A percentile compares a stretch with the other conserved stretches of the same genome.
These are phyloP conservation scores for Aspergillus sp. DNA, from an alignment of 2,329 filamentous ascomycete genomes.

Conservation along the genomic window DNA sequence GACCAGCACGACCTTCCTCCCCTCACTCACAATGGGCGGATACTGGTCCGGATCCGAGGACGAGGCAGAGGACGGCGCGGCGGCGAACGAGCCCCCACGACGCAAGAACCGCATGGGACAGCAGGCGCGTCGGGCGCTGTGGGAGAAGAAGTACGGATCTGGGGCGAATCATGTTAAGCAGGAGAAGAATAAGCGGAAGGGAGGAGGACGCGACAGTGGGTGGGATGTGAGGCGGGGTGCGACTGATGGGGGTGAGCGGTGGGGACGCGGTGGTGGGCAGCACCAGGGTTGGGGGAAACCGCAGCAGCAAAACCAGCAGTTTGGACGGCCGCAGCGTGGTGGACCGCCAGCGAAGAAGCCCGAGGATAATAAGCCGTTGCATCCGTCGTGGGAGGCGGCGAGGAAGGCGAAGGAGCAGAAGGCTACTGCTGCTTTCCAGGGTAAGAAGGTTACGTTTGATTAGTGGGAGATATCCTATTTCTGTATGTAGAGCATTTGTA, in stretches of 20 bases:
- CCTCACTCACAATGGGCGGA: conserved; percentile 61
- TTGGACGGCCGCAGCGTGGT: conserved; percentile 24
- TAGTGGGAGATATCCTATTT: conserved; percentile 31
- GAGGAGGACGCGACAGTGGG: conserved; percentile 49
- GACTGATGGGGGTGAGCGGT: conserved; percentile 31
- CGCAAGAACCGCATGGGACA: conserved; percentile 66
- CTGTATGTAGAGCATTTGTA: conserved; percentile 19
- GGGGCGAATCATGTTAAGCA: conserved; percentile 61
- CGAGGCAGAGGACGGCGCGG: conserved; percentile 47
- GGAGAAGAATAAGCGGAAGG: conserved; percentile 34
- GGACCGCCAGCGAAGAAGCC: conserved; percentile 18
- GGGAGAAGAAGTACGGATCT: conserved; percentile 63
- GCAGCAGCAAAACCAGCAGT: conserved; percentile 17
- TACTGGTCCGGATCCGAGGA: conserved; percentile 63
- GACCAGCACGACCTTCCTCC: conserved; percentile 58
- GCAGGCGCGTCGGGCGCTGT: conserved; percentile 61
- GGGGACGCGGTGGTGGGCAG: conserved; percentile 31
- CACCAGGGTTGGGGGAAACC: conserved; percentile 16
- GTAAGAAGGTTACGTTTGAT: conserved; percentile 66
- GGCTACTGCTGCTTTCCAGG: conserved; percentile 53
- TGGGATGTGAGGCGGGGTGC: conserved; percentile 64
- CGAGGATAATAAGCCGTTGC: conserved; percentile 55
- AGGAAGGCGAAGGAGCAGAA: conserved; percentile 59
- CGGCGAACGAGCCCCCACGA: conserved; percentile 35
- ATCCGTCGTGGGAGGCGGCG: conserved; percentile 67